phyloP scores from a whole-genome alignment of 2,329 filamentous ascomycete species.

The Alternaria panax region DNA sequence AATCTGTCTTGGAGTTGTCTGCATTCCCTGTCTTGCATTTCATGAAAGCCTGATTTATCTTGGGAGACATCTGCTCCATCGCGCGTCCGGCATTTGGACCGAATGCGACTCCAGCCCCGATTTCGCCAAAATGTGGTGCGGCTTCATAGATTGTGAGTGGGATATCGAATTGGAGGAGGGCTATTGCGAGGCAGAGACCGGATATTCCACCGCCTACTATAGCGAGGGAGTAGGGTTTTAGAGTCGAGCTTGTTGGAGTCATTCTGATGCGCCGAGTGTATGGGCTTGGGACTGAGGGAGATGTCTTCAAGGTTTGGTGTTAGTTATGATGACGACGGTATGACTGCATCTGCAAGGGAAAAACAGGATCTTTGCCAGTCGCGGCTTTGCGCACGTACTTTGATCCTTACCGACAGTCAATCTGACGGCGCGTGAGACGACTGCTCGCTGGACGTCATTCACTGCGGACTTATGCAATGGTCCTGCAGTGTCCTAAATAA shows the following conservation, averaged over 20 bases:
- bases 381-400: constrained; percentile 17
- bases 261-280: constrained; percentile 18
- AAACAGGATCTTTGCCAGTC: not conserved
- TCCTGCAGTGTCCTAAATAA: not conserved
- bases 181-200: constrained; percentile 63
- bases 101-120: constrained; percentile 66
- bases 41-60: constrained; percentile 50
- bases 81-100: constrained; percentile 64
- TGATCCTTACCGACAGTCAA: constrained; percentile 20
- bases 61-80: constrained; percentile 61
- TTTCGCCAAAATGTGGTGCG: constrained; percentile 62
- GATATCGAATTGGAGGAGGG: constrained; percentile 57
- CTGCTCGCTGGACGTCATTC: not conserved
- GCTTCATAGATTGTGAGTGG: constrained; percentile 64
- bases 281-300: not conserved
- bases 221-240: constrained; percentile 58
- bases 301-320: not conserved
- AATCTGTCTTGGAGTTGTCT: constrained; percentile 29
- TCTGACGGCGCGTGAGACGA: constrained; percentile 22
- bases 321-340: not conserved
- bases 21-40: constrained; percentile 52
- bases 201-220: constrained; percentile 68
- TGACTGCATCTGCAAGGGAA: not conserved
- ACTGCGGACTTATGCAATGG: not conserved
- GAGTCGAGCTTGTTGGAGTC: constrained; percentile 22